Evolutionary conservation across 1,284 basidiomycete genomes (phyloP).

Genomic region (Neonothopanus nambi): DNA sequence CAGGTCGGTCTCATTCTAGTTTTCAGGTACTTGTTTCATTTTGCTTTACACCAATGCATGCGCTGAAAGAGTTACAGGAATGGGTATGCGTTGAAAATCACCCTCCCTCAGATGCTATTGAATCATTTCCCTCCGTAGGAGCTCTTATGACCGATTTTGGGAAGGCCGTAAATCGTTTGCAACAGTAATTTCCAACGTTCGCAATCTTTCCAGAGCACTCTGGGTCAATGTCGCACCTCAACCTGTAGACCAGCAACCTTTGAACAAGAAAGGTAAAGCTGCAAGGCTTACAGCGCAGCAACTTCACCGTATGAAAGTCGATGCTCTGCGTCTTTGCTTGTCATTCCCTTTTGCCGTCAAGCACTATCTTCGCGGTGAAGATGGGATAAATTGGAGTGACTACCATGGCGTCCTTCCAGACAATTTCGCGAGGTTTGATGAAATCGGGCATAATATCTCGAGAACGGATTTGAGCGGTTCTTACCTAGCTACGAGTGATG

Average conservation of each 20-base stretch:
- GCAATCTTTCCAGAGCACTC: constrained; percentile 35
- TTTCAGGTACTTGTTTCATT: constrained; percentile 53
- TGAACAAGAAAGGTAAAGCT: constrained; percentile 49
- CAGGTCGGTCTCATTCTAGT: constrained; percentile 78
- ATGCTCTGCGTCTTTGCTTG: constrained; percentile 67
- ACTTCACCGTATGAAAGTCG: constrained; percentile 70
- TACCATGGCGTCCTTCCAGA: constrained; percentile 65
- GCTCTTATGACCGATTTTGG: constrained; percentile 80
- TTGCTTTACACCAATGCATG: constrained; percentile 1
- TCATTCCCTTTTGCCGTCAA: constrained; percentile 73
- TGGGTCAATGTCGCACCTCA: constrained; percentile 82
- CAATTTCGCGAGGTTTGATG: constrained; percentile 50
- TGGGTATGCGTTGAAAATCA: constrained; percentile 27
- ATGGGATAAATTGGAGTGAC: constrained; percentile 68
- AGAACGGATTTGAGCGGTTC: constrained; percentile 30
- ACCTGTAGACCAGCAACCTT: constrained; percentile 45
- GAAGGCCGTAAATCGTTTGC: constrained; percentile 87
- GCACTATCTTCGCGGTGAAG: constrained; percentile 77
- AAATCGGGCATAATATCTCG: constrained; percentile 38
- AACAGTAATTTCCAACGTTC: constrained; percentile 56
- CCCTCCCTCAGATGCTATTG: background rate
- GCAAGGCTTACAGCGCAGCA: constrained; percentile 52
- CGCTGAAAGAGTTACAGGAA: constrained; percentile 32
- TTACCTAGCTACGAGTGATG: constrained; percentile 44
- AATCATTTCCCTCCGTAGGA: constrained; percentile 38